These are phyloP conservation scores for Lodderomyces metapsilosis DNA, from an alignment of 1,139 yeast species.

Conservation along the genomic window DNA sequence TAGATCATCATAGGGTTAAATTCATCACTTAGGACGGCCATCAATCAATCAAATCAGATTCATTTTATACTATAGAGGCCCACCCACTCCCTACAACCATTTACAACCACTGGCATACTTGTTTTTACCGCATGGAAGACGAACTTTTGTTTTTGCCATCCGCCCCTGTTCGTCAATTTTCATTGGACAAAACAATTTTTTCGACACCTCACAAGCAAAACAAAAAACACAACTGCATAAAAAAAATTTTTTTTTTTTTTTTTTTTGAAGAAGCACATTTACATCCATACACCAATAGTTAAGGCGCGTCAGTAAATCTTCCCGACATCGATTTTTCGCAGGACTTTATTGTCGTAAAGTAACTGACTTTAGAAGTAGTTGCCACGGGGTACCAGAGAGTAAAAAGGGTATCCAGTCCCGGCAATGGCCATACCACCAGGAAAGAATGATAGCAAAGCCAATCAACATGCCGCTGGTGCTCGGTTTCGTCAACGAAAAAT, in stretches of 20 bases:
- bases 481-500: slow-evolving; percentile 89
- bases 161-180: slow-evolving; percentile 3
- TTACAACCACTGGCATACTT: not conserved
- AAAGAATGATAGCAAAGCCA: slow-evolving; percentile 31
- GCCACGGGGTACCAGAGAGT: not conserved
- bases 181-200: slow-evolving; percentile 2
- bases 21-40: not conserved
- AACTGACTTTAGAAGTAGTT: not conserved
- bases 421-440: slow-evolving; percentile 22
- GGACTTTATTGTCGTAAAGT: too few species aligned
- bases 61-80: not conserved
- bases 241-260: slow-evolving; percentile 4
- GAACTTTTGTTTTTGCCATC: not conserved
- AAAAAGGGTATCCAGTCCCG: slow-evolving; percentile 2
- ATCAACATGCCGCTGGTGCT: slow-evolving; percentile 51
- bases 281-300: slow-evolving; percentile 10
- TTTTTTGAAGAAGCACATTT: not conserved
- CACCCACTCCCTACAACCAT: not conserved
- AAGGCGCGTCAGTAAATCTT: slow-evolving; percentile 1
- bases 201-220: too few species aligned
- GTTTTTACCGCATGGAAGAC: not conserved
- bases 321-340: too few species aligned
- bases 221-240: not conserved
- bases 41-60: not conserved
- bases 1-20: not conserved